Evolutionary conservation across 306 rosid genomes (phyloP), one percentile per base, ranked within the genome.

Genomic region (Prunus dulcis): DNA sequence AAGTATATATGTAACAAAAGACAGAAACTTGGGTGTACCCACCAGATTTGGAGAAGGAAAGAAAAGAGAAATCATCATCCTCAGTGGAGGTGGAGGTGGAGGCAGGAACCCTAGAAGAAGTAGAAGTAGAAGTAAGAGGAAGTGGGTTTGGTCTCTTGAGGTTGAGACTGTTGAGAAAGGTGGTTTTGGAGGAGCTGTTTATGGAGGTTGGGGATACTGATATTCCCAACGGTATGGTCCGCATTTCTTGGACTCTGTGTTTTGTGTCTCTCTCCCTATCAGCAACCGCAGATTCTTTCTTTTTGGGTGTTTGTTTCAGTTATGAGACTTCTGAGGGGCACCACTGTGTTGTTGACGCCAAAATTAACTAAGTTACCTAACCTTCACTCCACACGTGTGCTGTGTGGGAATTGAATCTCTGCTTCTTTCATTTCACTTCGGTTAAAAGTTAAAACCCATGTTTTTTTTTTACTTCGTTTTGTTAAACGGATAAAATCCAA

Each of bases 181-280:
- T 82, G 57, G 81, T 30, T 58, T 71, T 87, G 22, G 85, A 66
- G 58, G 79, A 57, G 73, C 57, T 58, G 92, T 74, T 86, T 28
- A 76, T 23, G 85, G 87, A 84, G 73, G 88, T 65, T 77, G 90
- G 75, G 73, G 92, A 82, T 32, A 80, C 75, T 71, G 95, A 85
- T 60, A 86, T 83, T 78, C 96, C 96, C 71, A 95, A 78, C 61
- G 97, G 83, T 45, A 95, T 69, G 58, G 97, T 86, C 96, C 88
- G 86, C 97, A 92, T 95, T 75, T 88, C 86, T 82, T 47, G 84
- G 85, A 85, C 71, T 77, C 72, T 71, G 56, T 71, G 56, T 27
- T 12, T 47, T 49, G 19, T 49, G 17, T 27, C 62, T 50, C 72
- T 38, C 52, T 74, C 75, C n/a, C 45, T 63, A 82, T 57, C 56